phyloP scores from a whole-genome alignment of 208 protist genomes.

The Novymonas esmeraldas region DNA sequence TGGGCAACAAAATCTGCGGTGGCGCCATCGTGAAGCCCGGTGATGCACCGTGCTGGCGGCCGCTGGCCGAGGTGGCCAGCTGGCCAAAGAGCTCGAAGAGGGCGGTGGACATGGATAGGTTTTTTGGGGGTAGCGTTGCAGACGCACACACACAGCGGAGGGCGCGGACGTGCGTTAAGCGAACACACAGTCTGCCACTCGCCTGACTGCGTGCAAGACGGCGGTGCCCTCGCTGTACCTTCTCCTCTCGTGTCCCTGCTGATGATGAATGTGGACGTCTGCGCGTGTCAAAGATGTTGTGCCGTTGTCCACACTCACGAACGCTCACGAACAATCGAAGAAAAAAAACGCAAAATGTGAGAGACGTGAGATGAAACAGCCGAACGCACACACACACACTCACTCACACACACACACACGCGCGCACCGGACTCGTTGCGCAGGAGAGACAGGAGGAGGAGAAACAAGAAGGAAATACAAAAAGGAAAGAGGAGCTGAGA shows the following conservation, averaged over 20 bases:
- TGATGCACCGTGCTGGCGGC: background rate
- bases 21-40: conserved; percentile 6
- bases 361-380: too few species aligned
- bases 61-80: background rate
- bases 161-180: too few species aligned
- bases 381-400: background rate
- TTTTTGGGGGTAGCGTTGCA: too few species aligned
- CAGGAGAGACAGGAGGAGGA: background rate
- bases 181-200: too few species aligned
- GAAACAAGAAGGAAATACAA: background rate
- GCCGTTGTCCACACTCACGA: background rate
- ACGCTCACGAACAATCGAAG: background rate
- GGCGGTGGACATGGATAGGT: conserved; percentile 28
- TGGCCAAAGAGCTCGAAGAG: conserved; percentile 25
- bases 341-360: background rate
- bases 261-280: background rate
- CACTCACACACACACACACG: background rate
- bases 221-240: too few species aligned
- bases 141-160: too few species aligned
- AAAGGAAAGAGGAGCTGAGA: background rate
- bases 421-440: background rate
- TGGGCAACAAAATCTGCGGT: conserved; percentile 12
- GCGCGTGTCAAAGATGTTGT: background rate
- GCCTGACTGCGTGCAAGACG: too few species aligned
- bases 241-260: too few species aligned